Conservation (phyloP, 148 eudicot genomes). For the Vaccinium macrocarpon region DNA sequence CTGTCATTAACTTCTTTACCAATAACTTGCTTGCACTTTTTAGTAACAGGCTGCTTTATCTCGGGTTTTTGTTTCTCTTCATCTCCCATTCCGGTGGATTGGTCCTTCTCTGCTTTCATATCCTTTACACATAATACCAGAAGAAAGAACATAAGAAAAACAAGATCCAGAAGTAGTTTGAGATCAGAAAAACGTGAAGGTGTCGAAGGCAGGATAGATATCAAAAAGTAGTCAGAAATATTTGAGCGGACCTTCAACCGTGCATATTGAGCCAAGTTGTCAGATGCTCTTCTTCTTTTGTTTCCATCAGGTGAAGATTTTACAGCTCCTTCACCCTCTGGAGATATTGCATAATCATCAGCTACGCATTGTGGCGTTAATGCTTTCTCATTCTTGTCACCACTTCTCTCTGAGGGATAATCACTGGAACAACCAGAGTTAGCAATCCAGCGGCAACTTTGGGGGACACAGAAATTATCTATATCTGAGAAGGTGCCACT, state of each 20-base stretch:
- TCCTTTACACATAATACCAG: not conserved
- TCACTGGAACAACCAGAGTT: not conserved
- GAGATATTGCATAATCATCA: not conserved
- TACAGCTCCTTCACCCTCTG: not conserved
- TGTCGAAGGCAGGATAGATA: not conserved
- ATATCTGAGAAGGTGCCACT: not conserved
- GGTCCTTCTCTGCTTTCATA: conserved; percentile 16
- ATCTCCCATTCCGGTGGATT: not conserved
- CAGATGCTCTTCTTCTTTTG: conserved; percentile 2
- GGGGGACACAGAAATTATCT: not conserved
- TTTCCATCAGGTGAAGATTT: conserved; percentile 19
- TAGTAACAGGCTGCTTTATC: conserved; percentile 4
- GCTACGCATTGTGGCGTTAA: not conserved
- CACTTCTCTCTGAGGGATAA: not conserved
- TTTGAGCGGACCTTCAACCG: conserved; percentile 4
- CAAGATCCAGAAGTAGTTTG: not conserved
- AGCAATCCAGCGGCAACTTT: conserved; percentile 5
- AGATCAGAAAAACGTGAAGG: conserved; percentile 10
- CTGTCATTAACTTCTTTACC: conserved; percentile 17
- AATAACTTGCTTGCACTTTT: not conserved
- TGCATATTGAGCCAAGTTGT: not conserved
- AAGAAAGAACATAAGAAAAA: not conserved
- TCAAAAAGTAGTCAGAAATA: not conserved
- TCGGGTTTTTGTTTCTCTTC: conserved; percentile 9
- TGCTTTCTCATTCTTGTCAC: not conserved